Conservation (phyloP, 2,329 filamentous ascomycete genomes). For the Apiospora phragmitis region DNA sequence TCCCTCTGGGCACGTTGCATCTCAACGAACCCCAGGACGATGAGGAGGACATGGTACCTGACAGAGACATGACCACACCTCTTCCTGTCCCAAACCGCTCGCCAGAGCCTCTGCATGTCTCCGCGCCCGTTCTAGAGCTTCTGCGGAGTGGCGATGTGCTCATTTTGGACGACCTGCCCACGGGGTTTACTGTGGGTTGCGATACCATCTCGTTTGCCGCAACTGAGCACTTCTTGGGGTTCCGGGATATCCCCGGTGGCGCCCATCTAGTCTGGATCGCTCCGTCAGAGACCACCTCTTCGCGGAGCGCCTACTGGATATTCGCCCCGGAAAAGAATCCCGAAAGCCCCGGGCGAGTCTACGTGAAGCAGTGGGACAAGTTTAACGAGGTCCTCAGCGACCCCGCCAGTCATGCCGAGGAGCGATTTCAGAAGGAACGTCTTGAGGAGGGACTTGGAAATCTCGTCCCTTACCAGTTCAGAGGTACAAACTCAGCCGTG, state of each 20-base stretch:
- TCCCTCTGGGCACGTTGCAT: slow-evolving; percentile 23
- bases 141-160: slow-evolving; percentile 48
- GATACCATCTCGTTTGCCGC: slow-evolving; percentile 51
- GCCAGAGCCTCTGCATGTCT: slow-evolving; percentile 21
- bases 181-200: slow-evolving; percentile 53
- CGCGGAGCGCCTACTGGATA: slow-evolving; percentile 61
- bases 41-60: background rate
- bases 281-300: slow-evolving; percentile 45
- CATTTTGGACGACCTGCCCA: slow-evolving; percentile 52
- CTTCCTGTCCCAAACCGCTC: slow-evolving; percentile 17
- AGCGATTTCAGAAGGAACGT: slow-evolving; percentile 43
- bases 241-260: slow-evolving; percentile 56
- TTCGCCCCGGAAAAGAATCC: slow-evolving; percentile 35
- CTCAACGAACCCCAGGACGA: slow-evolving; percentile 19
- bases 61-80: slow-evolving; percentile 17
- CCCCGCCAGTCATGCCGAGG: slow-evolving; percentile 45
- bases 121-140: slow-evolving; percentile 29
- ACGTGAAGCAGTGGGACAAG: slow-evolving; percentile 44
- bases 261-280: slow-evolving; percentile 62
- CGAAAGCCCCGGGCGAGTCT: slow-evolving; percentile 31
- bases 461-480: slow-evolving; percentile 47
- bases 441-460: slow-evolving; percentile 39
- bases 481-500: slow-evolving; percentile 24
- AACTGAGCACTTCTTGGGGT: slow-evolving; percentile 47
- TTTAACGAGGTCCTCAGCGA: slow-evolving; percentile 56